Conservation (phyloP, 805 yeast species). For the Lipomyces yamadae region DNA sequence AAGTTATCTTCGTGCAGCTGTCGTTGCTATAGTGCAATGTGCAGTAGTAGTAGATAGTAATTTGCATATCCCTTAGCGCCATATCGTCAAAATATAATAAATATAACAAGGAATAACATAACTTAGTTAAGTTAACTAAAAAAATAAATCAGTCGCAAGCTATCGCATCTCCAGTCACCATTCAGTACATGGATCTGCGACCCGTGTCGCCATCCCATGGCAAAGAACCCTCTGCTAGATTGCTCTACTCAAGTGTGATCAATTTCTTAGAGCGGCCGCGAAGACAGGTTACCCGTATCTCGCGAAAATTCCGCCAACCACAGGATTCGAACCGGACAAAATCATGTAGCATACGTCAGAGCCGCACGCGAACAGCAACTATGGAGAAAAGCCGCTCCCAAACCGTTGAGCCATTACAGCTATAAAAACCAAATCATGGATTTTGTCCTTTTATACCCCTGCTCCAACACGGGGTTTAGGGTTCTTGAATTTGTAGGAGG, state of each 20-base stretch:
- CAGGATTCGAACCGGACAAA: constrained; percentile 38
- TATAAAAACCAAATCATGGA: neutral
- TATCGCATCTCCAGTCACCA: constrained; percentile 24
- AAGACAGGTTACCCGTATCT: constrained; percentile 30
- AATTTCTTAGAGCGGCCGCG: constrained; percentile 28
- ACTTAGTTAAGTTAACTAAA: neutral
- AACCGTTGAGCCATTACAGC: constrained; percentile 36
- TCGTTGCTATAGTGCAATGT: too few relatives aligned
- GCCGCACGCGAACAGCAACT: constrained; percentile 16
- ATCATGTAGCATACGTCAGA: constrained; percentile 15
- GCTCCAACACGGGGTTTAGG: too few relatives aligned
- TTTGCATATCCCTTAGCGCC: too few relatives aligned
- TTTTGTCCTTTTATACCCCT: too few relatives aligned
- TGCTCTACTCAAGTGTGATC: constrained; percentile 37
- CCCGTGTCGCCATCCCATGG: constrained; percentile 38
- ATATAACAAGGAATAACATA: too few relatives aligned
- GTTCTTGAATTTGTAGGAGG: too few relatives aligned
- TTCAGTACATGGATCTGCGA: constrained; percentile 27
- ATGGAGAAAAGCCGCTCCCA: constrained; percentile 21
- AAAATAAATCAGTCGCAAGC: constrained; percentile 22
- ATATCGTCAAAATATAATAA: too few relatives aligned
- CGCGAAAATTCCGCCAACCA: constrained; percentile 30
- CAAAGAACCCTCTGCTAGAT: constrained; percentile 37
- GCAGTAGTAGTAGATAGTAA: too few relatives aligned
- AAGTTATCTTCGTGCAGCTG: too few relatives aligned